Conservation (phyloP, 2,329 filamentous ascomycete genomes). For the Botrytis cinerea region DNA sequence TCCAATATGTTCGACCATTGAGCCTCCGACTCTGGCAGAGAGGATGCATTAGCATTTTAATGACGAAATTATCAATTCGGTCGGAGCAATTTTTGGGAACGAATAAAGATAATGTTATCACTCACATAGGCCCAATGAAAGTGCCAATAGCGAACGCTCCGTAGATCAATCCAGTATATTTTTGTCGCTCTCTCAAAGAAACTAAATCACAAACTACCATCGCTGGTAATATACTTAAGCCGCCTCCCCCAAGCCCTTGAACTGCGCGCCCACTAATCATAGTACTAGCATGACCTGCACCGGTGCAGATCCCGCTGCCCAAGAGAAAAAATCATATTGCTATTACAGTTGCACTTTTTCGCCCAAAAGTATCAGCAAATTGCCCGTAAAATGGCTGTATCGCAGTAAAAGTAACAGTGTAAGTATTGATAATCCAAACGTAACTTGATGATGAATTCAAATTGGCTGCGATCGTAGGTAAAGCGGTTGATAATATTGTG, state of each 20-base stretch:
- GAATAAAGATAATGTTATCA: fast-evolving
- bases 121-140: not conserved
- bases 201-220: not conserved
- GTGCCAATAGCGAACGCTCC: not conserved
- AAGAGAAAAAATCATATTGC: slow-evolving; percentile 41
- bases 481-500: slow-evolving; percentile 14
- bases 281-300: slow-evolving; percentile 41
- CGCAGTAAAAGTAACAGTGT: slow-evolving; percentile 13
- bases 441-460: not conserved
- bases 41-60: not conserved
- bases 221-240: not conserved
- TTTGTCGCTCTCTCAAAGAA: slow-evolving; percentile 1
- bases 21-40: not conserved
- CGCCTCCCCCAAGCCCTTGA: slow-evolving; percentile 44
- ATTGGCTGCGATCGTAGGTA: slow-evolving; percentile 9
- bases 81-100: fast-evolving
- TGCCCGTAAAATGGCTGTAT: slow-evolving; percentile 45
- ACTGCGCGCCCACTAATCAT: slow-evolving; percentile 46
- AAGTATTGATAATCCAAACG: slow-evolving; percentile 26
- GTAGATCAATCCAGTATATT: not conserved
- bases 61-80: not conserved
- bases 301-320: slow-evolving; percentile 37
- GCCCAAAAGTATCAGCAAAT: slow-evolving; percentile 54
- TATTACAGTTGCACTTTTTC: slow-evolving; percentile 47
- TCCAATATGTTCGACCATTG: slow-evolving; percentile 24